Base-by-base conservation (phyloP, 1,284 basidiomycete species). In the Ustilago bromivora region DNA sequence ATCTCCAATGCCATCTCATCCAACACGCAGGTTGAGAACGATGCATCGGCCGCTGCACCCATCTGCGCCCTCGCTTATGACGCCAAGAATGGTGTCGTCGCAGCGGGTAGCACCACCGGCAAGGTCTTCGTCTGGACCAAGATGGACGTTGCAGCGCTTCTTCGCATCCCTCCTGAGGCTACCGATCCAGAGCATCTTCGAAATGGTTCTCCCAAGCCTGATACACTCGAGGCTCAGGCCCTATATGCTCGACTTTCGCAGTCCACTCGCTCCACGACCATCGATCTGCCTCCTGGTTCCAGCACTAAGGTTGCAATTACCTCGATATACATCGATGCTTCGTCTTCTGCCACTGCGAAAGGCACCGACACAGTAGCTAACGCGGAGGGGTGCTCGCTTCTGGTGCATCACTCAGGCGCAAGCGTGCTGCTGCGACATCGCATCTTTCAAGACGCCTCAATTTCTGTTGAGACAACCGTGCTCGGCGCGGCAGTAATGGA, bases 61-160 rank as follows among this genome's bases (percentile, higher is more conserved):
- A 65, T 78, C 28, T 74, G 66, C n/a, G 76, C 71, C n/a, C 71
- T 85, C 12, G 82, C 76, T 19, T 82, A 79, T 53, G 75, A 79
- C 52, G 71, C 82, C 2, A 72, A 56, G n/a, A 55, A 53, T 12
- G 84, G 84, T 36, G 63, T 81, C 34, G 51, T 85, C 6, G 76
- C 62, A 7, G 83, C 84, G 3, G 84, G 78, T 28, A 80, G 61
- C n/a, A 66, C 66, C 32, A 51, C 58, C 41, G 84, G 84, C 51
- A 63, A 73, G 11, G n/a, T 85, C 38, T 67, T 80, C 28, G 72
- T 84, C 17, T 85, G 84, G 84, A 57, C 68, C 28, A 54, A 71
- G 52, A 61, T 85, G 11, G 66, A 78, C 36, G 62, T 77, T 5
- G 60, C 61, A 46, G 76, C 68, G n/a, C 65, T 84, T 4, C 66